Base-by-base conservation (phyloP, 2,329 filamentous ascomycete species). In the Talaromyces sp. region DNA sequence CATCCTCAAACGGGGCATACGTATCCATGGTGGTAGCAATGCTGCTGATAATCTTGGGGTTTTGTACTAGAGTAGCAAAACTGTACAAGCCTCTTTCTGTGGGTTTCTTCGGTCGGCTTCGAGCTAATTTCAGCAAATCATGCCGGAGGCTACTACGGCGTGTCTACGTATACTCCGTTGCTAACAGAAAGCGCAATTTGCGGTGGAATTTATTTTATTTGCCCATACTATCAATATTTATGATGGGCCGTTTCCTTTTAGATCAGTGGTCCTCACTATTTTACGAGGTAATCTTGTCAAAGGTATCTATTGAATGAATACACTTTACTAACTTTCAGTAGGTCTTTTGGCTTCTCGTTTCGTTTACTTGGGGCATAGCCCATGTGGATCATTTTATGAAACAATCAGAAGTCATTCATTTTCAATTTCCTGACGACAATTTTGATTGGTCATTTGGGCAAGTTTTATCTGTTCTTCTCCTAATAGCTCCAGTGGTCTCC, bases 381-480 rank as follows among this genome's bases (percentile, higher is more conserved):
- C 49, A 30, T 43, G 16, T 51, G 27, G 24, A 3, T 3, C 16
- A 37, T 29, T 32, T 29, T 7, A 36, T 44, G 36, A 41, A 20
- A 20, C 16, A 20, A 30, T 27, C 39, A 40, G 37, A 49, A 36
- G 27, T 33, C 16, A 49, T 22, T 41, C 16, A 24, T 32, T 30
- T 32, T 4, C 24, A 41, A 32, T 17, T 20, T 20, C 16, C 24
- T 41, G 17, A 41, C 11, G 40, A 43, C 17, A 36, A 33, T 17
- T 14, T n/a, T 20, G 42, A 51, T 40, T 51, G 49, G 49, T 37
- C 41, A 17, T 51, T 51, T 41, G 49, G 49, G 27, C 49, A 51
- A 40, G 49, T 51, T 33, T n/a, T 40, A 14, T 19, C 49, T 20
- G 36, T 51, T 9, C 14, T 51, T n/a, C 20, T 51, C 11, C 42